Evolutionary conservation across 1,284 basidiomycete species (phyloP), one percentile per base, ranked within the genome.

Genomic region (Leccinum fallax): DNA sequence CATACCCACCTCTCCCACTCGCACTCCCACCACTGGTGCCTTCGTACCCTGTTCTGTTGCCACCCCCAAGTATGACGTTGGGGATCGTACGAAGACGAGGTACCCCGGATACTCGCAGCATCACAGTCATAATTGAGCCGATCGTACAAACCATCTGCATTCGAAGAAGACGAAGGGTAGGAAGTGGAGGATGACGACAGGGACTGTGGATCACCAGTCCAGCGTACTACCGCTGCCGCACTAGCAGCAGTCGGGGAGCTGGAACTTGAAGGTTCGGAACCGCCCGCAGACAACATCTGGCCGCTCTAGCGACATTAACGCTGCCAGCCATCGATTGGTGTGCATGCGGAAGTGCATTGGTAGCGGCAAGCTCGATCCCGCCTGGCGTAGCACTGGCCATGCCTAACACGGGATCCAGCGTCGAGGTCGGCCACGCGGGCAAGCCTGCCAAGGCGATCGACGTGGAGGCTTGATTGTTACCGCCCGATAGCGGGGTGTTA

Each of bases 381-480:
- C 72, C 75, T 0, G 72, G 72, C 10, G 70, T 70, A 11, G 73
- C 74, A 46, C 73, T 74, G 7, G 74, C 75, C 4, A 74, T 65
- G 19, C 64, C 71, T 36, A 76, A 51, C 74, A 76, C 76, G 0
- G 74, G 74, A 56, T 74, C 69, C 34, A 74, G 46, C 0, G 71
- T 24, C 6, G 74, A 67, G 11, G 74, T 71, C 15, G 74, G 72
- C 72, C 72, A 74, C 1, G 75, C 71, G 19, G 72, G 72, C 24
- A 32, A 36, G 2, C 74, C 74, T 2, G 71, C 71, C 34, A 75
- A 59, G 0, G 72, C 61, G 10, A 71, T 64, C 1, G 71, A 66
- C 3, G 65, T 65, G 10, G 70, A 48, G 7, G 61, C 53, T 1
- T 59, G 24, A 21, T 61, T 67, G 53, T 54, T 65, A 21, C 32